Base-by-base conservation (phyloP, 345 rosid genomes). In the Brassica carinata region DNA sequence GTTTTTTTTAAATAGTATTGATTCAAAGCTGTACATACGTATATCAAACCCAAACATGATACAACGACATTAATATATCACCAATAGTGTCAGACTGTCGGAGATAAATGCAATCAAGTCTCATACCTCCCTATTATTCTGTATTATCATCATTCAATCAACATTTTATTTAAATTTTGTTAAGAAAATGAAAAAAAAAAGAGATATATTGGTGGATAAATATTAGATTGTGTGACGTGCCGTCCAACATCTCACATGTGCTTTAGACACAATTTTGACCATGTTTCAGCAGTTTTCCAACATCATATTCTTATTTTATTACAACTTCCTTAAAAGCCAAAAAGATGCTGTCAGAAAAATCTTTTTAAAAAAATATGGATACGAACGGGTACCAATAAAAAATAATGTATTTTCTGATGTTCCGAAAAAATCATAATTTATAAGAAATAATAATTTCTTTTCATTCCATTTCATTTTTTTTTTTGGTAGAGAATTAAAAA, bases 171-270 rank as follows among this genome's bases (percentile, higher is more conserved):
- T 67, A 4, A 4, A 15, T 27, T 36, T 17, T 33, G 2, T 55
- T 62, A 7, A 26, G 27, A 17, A 15, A 64, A 64, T 14, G 15
- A 19, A 19, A 18, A 53, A 64, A 69, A 70, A 62, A 64, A 62
- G 13, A 30, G 62, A 69, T 58, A 67, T 7, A 27, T 6, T 7
- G 31, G 74, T 30, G 71, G 71, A 65, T 38, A 13, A 55, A 55
- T 55, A 55, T 17, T 55, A 55, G 73, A 57, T 66, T 29, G 68
- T 40, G 77, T 57, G 77, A 79, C 69, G 8, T 67, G 51, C 68
- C 51, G 72, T 4, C 73, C 67, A 67, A 79, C 78, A 79, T 67
- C 27, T 73, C 78, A 67, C 82, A 79, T 73, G 78, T 73, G 40
- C 61, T 53, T 55, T 38, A 29, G 77, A 79, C 78, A 67, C 69